Percentiles rank a stretch among this genome's conserved stretches.
Conservation (phyloP, 2,329 filamentous ascomycete genomes). For the Alternaria sp. region DNA sequence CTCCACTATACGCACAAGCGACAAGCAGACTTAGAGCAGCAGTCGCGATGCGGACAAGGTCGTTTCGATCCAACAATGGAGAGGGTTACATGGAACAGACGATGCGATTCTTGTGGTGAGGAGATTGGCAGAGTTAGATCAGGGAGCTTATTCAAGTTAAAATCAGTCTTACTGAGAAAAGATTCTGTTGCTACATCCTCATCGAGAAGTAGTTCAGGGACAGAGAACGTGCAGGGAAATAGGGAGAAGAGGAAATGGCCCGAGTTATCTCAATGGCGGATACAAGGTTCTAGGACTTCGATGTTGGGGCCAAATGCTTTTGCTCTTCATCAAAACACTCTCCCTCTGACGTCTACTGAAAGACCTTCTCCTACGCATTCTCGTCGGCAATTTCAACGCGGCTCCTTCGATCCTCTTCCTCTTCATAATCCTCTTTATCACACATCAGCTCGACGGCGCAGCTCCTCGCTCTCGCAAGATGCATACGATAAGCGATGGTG, state of each 20-base stretch:
- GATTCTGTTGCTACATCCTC: not conserved
- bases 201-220: not conserved
- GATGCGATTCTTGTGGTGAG: not conserved
- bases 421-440: not conserved
- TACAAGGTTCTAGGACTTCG: not conserved
- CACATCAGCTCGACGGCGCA: not conserved
- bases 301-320: not conserved
- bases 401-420: not conserved
- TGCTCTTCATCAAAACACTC: not conserved
- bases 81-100: not conserved
- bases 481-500: slow-evolving; percentile 14
- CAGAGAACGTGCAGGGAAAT: not conserved
- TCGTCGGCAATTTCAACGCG: not conserved
- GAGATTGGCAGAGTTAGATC: not conserved
- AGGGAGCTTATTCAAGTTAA: not conserved
- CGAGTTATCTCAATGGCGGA: not conserved
- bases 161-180: not conserved
- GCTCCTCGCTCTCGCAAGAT: not conserved
- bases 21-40: not conserved
- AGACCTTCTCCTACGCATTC: not conserved
- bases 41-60: not conserved
- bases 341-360: slow-evolving; percentile 1
- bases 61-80: not conserved
- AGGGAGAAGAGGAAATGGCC: not conserved
- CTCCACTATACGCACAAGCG: not conserved